These are phyloP conservation scores for Acidiella bohemica DNA, from an alignment of 495 filamentous ascomycete genomes.

Conservation along the genomic window DNA sequence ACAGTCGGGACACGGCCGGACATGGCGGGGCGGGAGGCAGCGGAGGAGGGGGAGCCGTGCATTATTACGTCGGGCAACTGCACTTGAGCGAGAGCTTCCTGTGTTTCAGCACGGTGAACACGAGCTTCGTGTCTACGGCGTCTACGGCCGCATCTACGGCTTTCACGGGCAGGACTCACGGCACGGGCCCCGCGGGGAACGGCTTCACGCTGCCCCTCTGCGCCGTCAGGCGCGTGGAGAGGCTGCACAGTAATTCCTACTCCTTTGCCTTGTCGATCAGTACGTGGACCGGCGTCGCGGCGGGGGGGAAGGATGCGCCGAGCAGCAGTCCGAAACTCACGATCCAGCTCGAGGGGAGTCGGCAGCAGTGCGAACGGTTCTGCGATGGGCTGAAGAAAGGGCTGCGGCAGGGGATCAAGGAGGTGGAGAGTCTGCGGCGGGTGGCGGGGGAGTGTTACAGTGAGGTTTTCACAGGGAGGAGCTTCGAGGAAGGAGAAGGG, in stretches of 20 bases:
- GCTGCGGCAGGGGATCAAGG: slow-evolving; percentile 68
- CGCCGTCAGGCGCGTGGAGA: slow-evolving; percentile 79
- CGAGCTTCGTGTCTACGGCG: slow-evolving; percentile 69
- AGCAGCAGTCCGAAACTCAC: slow-evolving; percentile 87
- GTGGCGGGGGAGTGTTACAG: slow-evolving; percentile 80
- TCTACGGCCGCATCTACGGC: slow-evolving; percentile 58
- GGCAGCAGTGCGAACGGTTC: slow-evolving; percentile 82
- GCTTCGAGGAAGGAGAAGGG: slow-evolving; percentile 22
- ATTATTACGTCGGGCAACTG: slow-evolving; percentile 85
- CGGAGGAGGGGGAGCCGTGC: too few species aligned
- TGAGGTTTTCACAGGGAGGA: slow-evolving; percentile 66
- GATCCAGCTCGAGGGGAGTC: slow-evolving; percentile 74
- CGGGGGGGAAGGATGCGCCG: slow-evolving; percentile 40
- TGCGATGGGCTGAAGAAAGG: slow-evolving; percentile 90
- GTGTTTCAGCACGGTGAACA: slow-evolving; percentile 87
- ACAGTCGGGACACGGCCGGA: not conserved
- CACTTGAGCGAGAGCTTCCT: slow-evolving; percentile 89
- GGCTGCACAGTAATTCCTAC: slow-evolving; percentile 76
- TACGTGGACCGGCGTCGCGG: slow-evolving; percentile 58
- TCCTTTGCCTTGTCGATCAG: slow-evolving; percentile 89
- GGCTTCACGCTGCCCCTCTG: slow-evolving; percentile 94
- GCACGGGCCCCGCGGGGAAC: slow-evolving; percentile 84
- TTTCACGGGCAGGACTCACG: slow-evolving; percentile 80
- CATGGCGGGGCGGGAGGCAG: slow-evolving; percentile 50
- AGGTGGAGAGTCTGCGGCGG: slow-evolving; percentile 65